Evolutionary conservation across 2,329 filamentous ascomycete species (phyloP), one percentile per base, ranked within the genome.

Genomic region (Colletotrichum graminicola): DNA sequence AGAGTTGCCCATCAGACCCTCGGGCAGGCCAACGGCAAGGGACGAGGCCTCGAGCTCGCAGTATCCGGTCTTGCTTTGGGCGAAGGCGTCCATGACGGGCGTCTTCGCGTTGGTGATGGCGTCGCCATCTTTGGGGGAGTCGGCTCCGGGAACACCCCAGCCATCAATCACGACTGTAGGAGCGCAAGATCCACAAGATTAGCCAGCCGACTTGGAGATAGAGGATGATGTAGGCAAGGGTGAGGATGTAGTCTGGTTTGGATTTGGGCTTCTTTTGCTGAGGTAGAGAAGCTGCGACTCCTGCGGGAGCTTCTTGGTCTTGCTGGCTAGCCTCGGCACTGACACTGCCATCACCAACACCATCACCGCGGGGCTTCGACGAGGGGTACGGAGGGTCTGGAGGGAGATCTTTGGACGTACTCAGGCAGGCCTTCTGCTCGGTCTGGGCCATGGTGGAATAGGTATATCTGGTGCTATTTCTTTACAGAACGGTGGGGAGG

Each of bases 1-100:
- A 77, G 94, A 97, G 88, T 99, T 99, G 75, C 96, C 96, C 96
- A 99, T 99, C 76, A 99, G 87, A 71, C 96, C 96, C 81, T 99
- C 95, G 26, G 96, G 96, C 64, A 99, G 90, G 75, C 96, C 96
- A 75, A 99, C 96, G 56, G 96, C 96, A 72, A 97, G 89, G 54
- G 96, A 98, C 2, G 96, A 98, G 70, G 96, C 96, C 77, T 99
- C 96, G 73, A 99, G 92, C 85, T 97, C 91, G 75, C 93, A 94
- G 85, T 92, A 99, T 73, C 95, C 95, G 78, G 95, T 91, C 41
- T 91, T 86, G 75, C 91, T 92, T 82, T 92, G 91, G 79, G 92
- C 93, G 81, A 99, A 95, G 73, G 90, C 90, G 83, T 98, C 95
- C 96, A 99, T 99, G 81, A 92, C 90, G 57, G 96, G 96, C 69